A percentile compares a stretch with the other conserved stretches of the same genome.
These are phyloP conservation scores for Aleurites moluccanus DNA, from an alignment of 441 rosid genomes.

Conservation along the genomic window DNA sequence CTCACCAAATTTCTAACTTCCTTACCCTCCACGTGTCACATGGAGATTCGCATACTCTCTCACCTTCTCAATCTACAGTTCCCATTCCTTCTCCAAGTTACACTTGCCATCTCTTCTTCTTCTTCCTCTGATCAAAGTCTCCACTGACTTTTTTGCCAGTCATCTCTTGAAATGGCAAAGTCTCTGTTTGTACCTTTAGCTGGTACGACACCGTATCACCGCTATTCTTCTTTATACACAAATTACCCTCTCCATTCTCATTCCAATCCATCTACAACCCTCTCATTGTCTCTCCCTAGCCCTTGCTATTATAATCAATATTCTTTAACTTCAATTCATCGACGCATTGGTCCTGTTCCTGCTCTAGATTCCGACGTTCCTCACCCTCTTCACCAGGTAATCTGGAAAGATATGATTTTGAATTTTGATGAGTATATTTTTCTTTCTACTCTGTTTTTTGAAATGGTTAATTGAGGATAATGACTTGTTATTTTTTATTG, in stretches of 20 bases:
- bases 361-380: slow-evolving; percentile 65
- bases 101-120: neutral
- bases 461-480: neutral
- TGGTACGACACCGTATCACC: slow-evolving; percentile 1
- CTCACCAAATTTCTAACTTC: neutral
- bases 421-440: neutral
- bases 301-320: slow-evolving; percentile 5
- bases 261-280: slow-evolving; percentile 9
- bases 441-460: neutral
- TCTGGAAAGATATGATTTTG: neutral
- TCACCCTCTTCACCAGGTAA: slow-evolving; percentile 50
- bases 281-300: slow-evolving; percentile 10
- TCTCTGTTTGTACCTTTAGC: slow-evolving; percentile 22
- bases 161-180: slow-evolving; percentile 34
- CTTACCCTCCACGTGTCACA: slow-evolving; percentile 32
- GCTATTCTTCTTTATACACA: slow-evolving; percentile 18
- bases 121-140: neutral
- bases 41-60: neutral
- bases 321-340: slow-evolving; percentile 34
- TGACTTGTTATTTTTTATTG: slow-evolving; percentile 5
- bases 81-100: neutral
- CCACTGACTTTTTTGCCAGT: too few species aligned
- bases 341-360: slow-evolving; percentile 37
- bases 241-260: slow-evolving; percentile 16
- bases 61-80: neutral